Evolutionary conservation across 768 basidiomycete genomes (phyloP).

Genomic region (Mycena latifolia): DNA sequence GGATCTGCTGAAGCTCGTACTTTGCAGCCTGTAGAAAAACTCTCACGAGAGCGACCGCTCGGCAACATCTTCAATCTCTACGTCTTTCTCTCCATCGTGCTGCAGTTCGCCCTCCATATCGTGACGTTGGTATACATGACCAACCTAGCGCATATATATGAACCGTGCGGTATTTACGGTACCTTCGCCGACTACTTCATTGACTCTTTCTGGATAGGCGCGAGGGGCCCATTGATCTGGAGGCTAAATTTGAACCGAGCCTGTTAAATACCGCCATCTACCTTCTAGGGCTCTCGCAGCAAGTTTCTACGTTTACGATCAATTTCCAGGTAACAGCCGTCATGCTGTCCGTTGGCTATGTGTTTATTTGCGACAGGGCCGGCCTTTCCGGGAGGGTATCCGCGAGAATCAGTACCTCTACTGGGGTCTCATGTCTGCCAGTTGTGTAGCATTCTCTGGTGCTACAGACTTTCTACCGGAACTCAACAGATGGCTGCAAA

Average conservation of each 20-base stretch:
- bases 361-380: conserved; percentile 65
- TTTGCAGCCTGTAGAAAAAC: conserved; percentile 91
- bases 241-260: conserved; percentile 96
- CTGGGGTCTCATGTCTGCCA: conserved; percentile 92
- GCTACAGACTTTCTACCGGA: conserved; percentile 96
- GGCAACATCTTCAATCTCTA: conserved; percentile 98
- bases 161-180: conserved; percentile 69
- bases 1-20: not conserved
- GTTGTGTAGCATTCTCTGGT: conserved; percentile 92
- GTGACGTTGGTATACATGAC: conserved; percentile 94
- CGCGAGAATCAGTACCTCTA: conserved; percentile 94
- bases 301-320: conserved; percentile 98
- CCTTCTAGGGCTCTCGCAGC: conserved; percentile 94
- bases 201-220: conserved; percentile 46
- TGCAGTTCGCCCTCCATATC: conserved; percentile 97
- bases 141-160: conserved; percentile 79
- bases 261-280: conserved; percentile 98
- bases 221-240: conserved; percentile 86
- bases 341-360: not conserved
- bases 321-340: conserved; percentile 83
- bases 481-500: conserved; percentile 95
- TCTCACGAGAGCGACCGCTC: conserved; percentile 93
- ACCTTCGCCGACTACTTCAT: not conserved
- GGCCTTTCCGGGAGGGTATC: conserved; percentile 98
- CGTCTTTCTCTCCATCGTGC: conserved; percentile 89